Conservation (phyloP, 352 stramenopile genomes). For the Phytopythium oedochilum region DNA sequence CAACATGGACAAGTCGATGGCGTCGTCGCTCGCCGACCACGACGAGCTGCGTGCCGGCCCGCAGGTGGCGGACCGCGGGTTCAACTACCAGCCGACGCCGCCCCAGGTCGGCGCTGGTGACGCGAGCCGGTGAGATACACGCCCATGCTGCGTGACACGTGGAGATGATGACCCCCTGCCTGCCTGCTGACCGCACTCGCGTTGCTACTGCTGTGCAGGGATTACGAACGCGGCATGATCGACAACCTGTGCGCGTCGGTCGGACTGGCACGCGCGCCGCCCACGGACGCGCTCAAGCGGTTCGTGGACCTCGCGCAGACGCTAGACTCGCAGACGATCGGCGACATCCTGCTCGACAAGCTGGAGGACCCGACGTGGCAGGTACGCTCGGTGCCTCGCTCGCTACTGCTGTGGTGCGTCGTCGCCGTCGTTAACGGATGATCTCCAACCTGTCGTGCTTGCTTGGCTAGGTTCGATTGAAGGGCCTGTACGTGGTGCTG, state of each 20-base stretch:
- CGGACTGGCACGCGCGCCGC: slow-evolving; percentile 67
- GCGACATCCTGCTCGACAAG: slow-evolving; percentile 84
- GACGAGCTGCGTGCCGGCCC: slow-evolving; percentile 69
- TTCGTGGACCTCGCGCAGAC: slow-evolving; percentile 87
- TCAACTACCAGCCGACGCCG: slow-evolving; percentile 62
- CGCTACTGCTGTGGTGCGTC: too few relatives aligned
- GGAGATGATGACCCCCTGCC: neutral
- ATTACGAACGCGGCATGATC: slow-evolving; percentile 85
- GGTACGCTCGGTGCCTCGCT: slow-evolving; percentile 4
- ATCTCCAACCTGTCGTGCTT: neutral
- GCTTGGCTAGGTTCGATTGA: slow-evolving; percentile 38
- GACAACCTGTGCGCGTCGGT: slow-evolving; percentile 77
- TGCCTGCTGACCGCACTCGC: neutral
- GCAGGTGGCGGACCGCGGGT: slow-evolving; percentile 60
- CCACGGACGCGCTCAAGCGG: slow-evolving; percentile 69
- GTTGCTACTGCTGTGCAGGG: slow-evolving; percentile 21
- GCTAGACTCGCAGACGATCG: slow-evolving; percentile 78
- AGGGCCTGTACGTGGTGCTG: slow-evolving; percentile 77
- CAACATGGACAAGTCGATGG: slow-evolving; percentile 90
- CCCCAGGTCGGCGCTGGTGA: slow-evolving; percentile 62
- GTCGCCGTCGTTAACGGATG: neutral
- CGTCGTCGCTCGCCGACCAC: slow-evolving; percentile 83
- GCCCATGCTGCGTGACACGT: too few relatives aligned
- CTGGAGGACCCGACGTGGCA: slow-evolving; percentile 83
- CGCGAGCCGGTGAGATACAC: slow-evolving; percentile 48